phyloP scores from a whole-genome alignment of 768 basidiomycete genomes.

The Amanita pallidorosea region DNA sequence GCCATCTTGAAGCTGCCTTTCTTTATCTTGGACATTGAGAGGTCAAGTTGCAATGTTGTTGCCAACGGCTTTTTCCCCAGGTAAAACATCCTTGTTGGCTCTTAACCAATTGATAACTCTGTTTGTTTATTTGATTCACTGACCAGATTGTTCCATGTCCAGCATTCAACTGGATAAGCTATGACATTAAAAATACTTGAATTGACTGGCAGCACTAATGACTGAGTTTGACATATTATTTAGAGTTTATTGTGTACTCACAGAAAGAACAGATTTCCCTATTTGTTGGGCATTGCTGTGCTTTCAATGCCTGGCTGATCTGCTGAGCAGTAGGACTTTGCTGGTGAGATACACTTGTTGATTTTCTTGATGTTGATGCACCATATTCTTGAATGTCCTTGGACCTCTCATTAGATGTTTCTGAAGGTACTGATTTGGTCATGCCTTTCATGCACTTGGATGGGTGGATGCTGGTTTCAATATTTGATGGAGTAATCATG shows the following conservation, averaged over 20 bases:
- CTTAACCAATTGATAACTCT: not conserved
- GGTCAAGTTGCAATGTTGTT: not conserved
- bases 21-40: not conserved
- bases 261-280: not conserved
- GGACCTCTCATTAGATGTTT: too few relatives aligned
- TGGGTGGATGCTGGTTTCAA: not conserved
- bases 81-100: not conserved
- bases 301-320: conserved; percentile 1
- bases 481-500: not conserved
- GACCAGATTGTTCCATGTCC: not conserved
- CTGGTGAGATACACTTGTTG: not conserved
- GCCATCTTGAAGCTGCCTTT: conserved; percentile 6
- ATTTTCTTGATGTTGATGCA: not conserved
- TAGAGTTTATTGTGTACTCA: not conserved
- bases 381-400: not conserved
- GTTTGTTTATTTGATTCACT: not conserved
- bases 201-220: not conserved
- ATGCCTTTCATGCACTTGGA: too few relatives aligned
- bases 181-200: not conserved
- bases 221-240: not conserved
- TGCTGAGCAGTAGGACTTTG: not conserved
- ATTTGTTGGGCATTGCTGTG: conserved; percentile 1
- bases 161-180: not conserved
- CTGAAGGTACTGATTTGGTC: too few relatives aligned
- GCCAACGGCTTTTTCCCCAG: not conserved